Evolutionary conservation across 306 rosid species (phyloP).

Genomic region (Malus asiatica): DNA sequence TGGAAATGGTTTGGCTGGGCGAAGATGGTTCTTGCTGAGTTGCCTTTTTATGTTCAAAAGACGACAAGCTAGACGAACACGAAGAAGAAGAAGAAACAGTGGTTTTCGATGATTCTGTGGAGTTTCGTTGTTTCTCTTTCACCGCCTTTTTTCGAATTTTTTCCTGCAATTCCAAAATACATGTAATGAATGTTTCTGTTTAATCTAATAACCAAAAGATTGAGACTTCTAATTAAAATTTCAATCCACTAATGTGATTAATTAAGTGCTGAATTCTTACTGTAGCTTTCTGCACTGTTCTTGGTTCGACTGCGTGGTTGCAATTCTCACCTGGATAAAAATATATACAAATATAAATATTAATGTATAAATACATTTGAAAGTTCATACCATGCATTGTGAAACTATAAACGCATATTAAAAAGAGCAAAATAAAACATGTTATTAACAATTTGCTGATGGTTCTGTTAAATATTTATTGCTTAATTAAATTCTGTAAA

Average conservation of each 20-base stretch:
- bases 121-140: conserved; percentile 47
- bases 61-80: conserved; percentile 76
- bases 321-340: conserved; percentile 34
- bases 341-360: not conserved
- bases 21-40: conserved; percentile 40
- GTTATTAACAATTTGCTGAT: not conserved
- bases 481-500: not conserved
- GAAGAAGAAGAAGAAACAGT: conserved; percentile 56
- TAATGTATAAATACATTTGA: not conserved
- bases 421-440: not conserved
- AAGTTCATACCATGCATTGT: not conserved
- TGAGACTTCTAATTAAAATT: conserved; percentile 3
- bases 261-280: conserved; percentile 31
- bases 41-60: conserved; percentile 47
- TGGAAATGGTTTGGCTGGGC: conserved; percentile 19
- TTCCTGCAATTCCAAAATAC: conserved; percentile 34
- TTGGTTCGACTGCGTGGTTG: conserved; percentile 27
- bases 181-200: not conserved
- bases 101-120: conserved; percentile 61
- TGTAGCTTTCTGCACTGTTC: conserved; percentile 20
- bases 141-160: conserved; percentile 30
- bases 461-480: not conserved
- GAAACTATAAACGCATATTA: not conserved
- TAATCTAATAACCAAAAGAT: not conserved
- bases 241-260: not conserved